Percentiles rank a stretch among this genome's conserved stretches.
These are phyloP conservation scores for Pythium sp. DNA, from an alignment of 352 stramenopile genomes.

Conservation along the genomic window DNA sequence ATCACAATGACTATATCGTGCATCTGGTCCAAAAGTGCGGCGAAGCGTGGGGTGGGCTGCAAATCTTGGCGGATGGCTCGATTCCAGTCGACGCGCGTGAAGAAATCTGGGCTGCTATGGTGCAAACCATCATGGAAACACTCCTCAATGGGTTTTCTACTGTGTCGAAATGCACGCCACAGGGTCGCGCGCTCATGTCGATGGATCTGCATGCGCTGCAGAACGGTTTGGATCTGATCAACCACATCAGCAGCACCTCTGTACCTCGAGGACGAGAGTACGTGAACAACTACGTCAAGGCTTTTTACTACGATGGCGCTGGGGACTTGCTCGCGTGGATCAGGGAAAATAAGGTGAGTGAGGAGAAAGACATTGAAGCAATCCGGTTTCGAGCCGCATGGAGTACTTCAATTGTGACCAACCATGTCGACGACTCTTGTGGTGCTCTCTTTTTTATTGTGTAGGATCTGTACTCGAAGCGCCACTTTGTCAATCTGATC, in stretches of 20 bases:
- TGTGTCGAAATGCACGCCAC: conserved; percentile 89
- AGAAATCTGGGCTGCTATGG: conserved; percentile 77
- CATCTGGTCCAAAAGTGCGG: conserved; percentile 77
- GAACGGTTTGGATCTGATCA: conserved; percentile 79
- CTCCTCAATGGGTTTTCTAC: conserved; percentile 91
- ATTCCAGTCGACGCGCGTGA: conserved; percentile 69
- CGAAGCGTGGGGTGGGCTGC: conserved; percentile 69
- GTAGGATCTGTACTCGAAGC: conserved; percentile 57
- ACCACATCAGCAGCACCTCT: conserved; percentile 57
- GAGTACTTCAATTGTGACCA: not conserved
- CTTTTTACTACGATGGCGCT: conserved; percentile 85
- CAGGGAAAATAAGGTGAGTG: conserved; percentile 57
- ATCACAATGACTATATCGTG: conserved; percentile 80
- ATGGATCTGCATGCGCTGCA: conserved; percentile 94
- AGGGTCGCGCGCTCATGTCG: conserved; percentile 95
- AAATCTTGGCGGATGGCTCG: conserved; percentile 61
- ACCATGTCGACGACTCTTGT: not conserved
- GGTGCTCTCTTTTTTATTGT: conserved; percentile 2
- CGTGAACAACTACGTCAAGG: conserved; percentile 86
- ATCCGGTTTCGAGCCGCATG: not conserved
- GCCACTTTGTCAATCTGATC: conserved; percentile 59
- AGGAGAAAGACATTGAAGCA: not conserved
- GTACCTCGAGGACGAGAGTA: conserved; percentile 56
- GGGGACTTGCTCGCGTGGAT: conserved; percentile 85
- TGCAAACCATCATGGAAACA: conserved; percentile 86